Percentiles rank a stretch among this genome's conserved stretches.
Conservation (phyloP, 352 stramenopile species). For the Pythium pyrilobum region DNA sequence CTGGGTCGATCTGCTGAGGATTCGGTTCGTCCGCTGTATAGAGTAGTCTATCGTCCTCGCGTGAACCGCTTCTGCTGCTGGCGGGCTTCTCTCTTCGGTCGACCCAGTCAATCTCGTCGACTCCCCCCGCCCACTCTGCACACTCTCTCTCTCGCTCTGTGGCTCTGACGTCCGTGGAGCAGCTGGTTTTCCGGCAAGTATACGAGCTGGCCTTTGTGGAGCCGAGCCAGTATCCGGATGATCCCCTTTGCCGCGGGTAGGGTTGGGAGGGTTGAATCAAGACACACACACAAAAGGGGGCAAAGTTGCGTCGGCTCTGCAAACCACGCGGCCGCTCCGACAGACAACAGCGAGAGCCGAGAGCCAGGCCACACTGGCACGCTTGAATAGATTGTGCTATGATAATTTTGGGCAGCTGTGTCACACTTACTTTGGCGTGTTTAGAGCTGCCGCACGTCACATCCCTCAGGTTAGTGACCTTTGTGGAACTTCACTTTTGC, state of each 20-base stretch:
- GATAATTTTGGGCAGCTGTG: no score
- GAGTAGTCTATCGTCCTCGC: not conserved
- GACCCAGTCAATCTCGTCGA: not conserved
- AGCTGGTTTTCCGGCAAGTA: conserved; percentile 22
- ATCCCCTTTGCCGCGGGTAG: not conserved
- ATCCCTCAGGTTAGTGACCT: no score
- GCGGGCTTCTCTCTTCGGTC: no score
- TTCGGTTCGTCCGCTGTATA: not conserved
- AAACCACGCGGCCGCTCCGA: no score
- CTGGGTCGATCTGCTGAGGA: not conserved
- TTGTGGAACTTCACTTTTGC: no score
- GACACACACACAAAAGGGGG: no score
- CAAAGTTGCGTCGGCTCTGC: no score
- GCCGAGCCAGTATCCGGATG: conserved; percentile 16
- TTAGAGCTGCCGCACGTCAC: no score
- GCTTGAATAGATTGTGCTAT: no score
- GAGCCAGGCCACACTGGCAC: no score
- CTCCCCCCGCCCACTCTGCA: conserved; percentile 4
- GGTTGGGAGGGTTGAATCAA: not conserved
- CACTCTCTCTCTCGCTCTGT: conserved; percentile 18
- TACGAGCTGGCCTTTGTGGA: conserved; percentile 8
- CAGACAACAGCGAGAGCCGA: no score
- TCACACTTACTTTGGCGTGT: no score
- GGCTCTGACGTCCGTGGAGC: conserved; percentile 25
- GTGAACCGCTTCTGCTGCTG: not conserved